Evolutionary conservation across 768 basidiomycete genomes (phyloP), one percentile per base, ranked within the genome.

Genomic region (Leccinum fibrillosum): DNA sequence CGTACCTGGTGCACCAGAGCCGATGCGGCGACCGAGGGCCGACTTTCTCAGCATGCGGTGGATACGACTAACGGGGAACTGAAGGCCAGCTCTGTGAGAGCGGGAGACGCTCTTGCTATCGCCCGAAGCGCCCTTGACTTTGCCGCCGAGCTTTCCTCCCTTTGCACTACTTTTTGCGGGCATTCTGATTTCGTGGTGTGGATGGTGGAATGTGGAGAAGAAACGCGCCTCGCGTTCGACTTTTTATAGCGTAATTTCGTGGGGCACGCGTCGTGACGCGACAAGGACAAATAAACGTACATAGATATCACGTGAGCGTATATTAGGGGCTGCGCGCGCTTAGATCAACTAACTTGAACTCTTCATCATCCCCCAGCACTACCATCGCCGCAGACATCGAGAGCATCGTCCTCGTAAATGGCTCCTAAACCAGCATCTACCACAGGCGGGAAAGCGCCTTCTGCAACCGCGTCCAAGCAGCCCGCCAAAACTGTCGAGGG

Each of bases 21-120:
- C 93, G 63, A 96, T 85, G 70, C 93, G 90, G 69, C 87, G 86
- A 32, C 90, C 88, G 65, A 91, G 92, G 78, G 90, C 90, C 60
- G 90, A 90, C 73, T 82, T 84, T 81, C 93, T 91, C 68, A 95
- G 74, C 62, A 90, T 82, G 81, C 92, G 88, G 73, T 93, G 92
- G 66, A 94, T 87, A 86, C 94, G 69, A 78, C 93, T 92, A 67
- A 96, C 93, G 48, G 93, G 94, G 77, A 90, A 90, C 74, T 90
- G 89, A 54, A 90, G 86, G 57, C 89, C 89, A 45, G 89, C 88
- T 68, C 82, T 85, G 42, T 86, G 81, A 12, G 88, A 89, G 62
- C 89, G 89, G 1, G 88, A 88, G 60, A 83, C 82, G 11, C 82
- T 72, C 84, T 89, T 69, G 62, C 10, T 3, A 11, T 59, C 21